Base-by-base conservation (phyloP, 2,329 filamentous ascomycete species). In the Fusarium coffeatum region DNA sequence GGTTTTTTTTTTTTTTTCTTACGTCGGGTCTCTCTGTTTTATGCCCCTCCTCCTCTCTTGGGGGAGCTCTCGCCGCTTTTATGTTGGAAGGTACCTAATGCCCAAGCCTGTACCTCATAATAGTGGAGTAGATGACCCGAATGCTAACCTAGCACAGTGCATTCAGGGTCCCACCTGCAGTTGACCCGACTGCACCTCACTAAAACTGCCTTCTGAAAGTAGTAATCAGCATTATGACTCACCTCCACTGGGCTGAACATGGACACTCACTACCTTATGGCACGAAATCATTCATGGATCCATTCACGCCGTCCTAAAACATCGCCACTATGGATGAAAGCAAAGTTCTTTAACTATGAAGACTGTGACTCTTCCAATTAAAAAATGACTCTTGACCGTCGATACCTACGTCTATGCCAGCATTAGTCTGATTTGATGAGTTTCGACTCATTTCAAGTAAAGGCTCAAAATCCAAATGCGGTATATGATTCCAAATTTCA, bases 401-500 rank as follows among this genome's bases (percentile, higher is more conserved):
- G n/a, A 22, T 51, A 40, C 15, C 18, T n/a, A 37, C 34, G 32
- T 34, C 28, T 57, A 32, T 37, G 34, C 16, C 16, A 37, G 18
- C 11, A n/a, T 13, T 46, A 28, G n/a, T 16, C 40, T 27, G 53
- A n/a, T 48, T n/a, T 34, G 12, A 45, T 45, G 25, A 42, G 13
- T 63, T 72, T 73, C 69, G 71, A 73, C 72, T 73, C 72, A 73
- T 73, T 42, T 47, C 54, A 58, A 55, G 46, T 71, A 55, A 40
- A 55, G 32, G 32, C 49, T 20, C 18, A 51, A 41, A 47, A 47
- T 53, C 62, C 71, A 57, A 66, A 72, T 64, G 45, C 48, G 66
- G 71, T 43, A 73, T 65, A 55, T 66, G 55, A 61, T 51, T 28
- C 20, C 34, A 53, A 43, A 28, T 37, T 55, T 47, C 22, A 42